phyloP scores from a whole-genome alignment of 345 rosid species.

The Linum usitatissimum region DNA sequence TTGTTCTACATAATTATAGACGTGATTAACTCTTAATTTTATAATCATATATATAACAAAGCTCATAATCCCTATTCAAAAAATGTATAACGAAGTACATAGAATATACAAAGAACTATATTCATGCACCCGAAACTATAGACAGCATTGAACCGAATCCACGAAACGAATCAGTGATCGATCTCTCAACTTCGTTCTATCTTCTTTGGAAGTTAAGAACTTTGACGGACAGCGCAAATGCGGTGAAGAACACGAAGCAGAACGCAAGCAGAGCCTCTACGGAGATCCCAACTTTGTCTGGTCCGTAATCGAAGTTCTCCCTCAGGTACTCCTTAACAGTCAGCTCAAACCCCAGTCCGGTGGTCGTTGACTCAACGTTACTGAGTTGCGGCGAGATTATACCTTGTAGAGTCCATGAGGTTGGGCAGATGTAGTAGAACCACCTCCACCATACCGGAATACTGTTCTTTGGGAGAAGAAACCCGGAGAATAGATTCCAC shows the following conservation, averaged over 20 bases:
- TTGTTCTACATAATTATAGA: too few relatives aligned
- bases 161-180: too few relatives aligned
- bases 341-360: constrained; percentile 8
- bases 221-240: constrained; percentile 21
- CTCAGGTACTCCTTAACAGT: constrained; percentile 12
- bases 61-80: too few relatives aligned
- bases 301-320: constrained; percentile 21
- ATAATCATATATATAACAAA: too few relatives aligned
- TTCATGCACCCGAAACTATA: too few relatives aligned
- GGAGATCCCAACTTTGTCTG: constrained; percentile 14
- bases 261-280: constrained; percentile 18
- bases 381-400: constrained; percentile 17
- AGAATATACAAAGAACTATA: too few relatives aligned
- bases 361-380: constrained; percentile 9
- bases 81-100: too few relatives aligned
- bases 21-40: too few relatives aligned
- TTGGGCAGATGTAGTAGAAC: constrained; percentile 24
- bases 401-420: constrained; percentile 28
- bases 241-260: constrained; percentile 15
- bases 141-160: too few relatives aligned
- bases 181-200: not conserved
- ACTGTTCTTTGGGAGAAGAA: constrained; percentile 20
- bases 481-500: constrained; percentile 25
- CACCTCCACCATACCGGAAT: constrained; percentile 33
- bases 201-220: constrained; percentile 25